Evolutionary conservation across 306 rosid genomes (phyloP), one percentile per base, ranked within the genome.

Genomic region (Datisca glomerata): DNA sequence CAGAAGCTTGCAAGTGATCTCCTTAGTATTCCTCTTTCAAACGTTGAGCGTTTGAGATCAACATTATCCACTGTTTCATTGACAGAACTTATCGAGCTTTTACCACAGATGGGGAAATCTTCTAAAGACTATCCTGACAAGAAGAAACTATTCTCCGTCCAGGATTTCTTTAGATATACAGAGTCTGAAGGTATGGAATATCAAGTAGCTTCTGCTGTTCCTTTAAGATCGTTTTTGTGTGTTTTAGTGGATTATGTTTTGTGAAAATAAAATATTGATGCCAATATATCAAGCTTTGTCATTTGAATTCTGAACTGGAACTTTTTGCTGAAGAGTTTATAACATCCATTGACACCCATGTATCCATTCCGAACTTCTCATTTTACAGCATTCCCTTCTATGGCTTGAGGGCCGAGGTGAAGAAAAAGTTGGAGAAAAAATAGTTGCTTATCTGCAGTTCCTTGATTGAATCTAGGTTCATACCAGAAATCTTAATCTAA

Each of bases 101-200:
- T 91, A 41, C 96, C 92, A 0, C 99, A 80, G 45, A 55, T 84
- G 25, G 86, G 95, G 57, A 66, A 69, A 37, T 42, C 92, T 46
- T 11, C 86, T 19, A 91, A 81, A 73, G 99, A 84, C 16, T 74
- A 91, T 66, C 99, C 99, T 28, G 99, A 91, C 63, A 91, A 91
- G 78, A 91, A 91, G 81, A 85, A 78, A 64, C 64, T 91, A 14
- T 44, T 80, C 58, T 91, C 92, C 7, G 99, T 91, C 40, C 94
- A 91, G 55, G 99, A 85, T 76, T 91, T 91, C 73, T 91, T 91
- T 67, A 78, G 94, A 73, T 91, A 91, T 80, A 73, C 99, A 18
- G 96, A 85, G 59, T 54, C 96, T n/a, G 99, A 91, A 91, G 99
- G 99, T 91, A 69, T 40, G 73, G 9, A 40, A 43, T 59, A 39